These are phyloP conservation scores for Herpetomonas tarakana DNA, from an alignment of 208 protist genomes.

Conservation along the genomic window DNA sequence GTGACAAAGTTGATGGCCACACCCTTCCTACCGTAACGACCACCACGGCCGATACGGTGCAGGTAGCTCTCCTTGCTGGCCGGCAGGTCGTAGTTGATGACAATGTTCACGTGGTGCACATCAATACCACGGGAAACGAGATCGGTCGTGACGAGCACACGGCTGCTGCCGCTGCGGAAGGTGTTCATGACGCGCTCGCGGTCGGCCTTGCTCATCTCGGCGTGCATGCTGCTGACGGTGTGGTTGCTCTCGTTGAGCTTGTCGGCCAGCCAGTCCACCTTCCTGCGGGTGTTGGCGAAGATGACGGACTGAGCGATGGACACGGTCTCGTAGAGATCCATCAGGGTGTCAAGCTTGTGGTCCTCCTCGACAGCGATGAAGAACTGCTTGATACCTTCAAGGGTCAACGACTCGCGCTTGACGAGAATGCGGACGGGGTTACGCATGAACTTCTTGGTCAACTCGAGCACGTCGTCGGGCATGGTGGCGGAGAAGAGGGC, in stretches of 20 bases:
- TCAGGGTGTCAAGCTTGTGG: constrained; percentile 98
- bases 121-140: constrained; percentile 99
- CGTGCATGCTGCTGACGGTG: constrained; percentile 97
- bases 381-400: constrained; percentile 99
- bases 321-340: constrained; percentile 92
- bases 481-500: constrained; percentile 99
- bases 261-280: constrained; percentile 97
- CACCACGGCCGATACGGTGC: constrained; percentile 98
- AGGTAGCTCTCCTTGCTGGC: constrained; percentile 99
- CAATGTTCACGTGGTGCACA: constrained; percentile 99
- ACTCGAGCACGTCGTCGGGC: constrained; percentile 97
- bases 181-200: constrained; percentile 98
- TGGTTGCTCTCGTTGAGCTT: constrained; percentile 89
- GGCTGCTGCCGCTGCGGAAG: constrained; percentile 95
- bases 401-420: constrained; percentile 98
- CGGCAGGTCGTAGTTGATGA: constrained; percentile 99
- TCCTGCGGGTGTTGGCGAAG: constrained; percentile 99
- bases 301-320: constrained; percentile 96
- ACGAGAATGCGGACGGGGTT: constrained; percentile 99
- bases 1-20: constrained; percentile 99
- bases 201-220: constrained; percentile 97
- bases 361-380: constrained; percentile 96
- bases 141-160: constrained; percentile 99
- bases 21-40: constrained; percentile 99
- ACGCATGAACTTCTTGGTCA: constrained; percentile 99